These are phyloP conservation scores for Knufia fluminis DNA, from an alignment of 2,329 filamentous ascomycete genomes.

Conservation along the genomic window DNA sequence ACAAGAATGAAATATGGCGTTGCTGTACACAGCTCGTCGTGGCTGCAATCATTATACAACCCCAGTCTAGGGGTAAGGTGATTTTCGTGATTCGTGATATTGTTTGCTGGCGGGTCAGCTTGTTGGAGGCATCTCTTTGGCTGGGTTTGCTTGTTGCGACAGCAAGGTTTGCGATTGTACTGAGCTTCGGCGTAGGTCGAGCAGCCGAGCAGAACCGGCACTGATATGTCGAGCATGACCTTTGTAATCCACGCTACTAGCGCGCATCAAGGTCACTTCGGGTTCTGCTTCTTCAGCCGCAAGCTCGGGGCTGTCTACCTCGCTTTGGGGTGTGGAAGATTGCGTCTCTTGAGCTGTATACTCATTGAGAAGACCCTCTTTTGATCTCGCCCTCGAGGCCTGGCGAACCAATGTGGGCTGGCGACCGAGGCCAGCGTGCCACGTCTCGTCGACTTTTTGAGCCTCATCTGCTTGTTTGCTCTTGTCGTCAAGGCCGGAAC, in stretches of 20 bases:
- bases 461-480: constrained; percentile 18
- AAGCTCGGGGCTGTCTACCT: constrained; percentile 27
- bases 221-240: constrained; percentile 63
- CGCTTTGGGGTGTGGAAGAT: constrained; percentile 27
- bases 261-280: constrained; percentile 37
- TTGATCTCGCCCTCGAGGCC: constrained; percentile 49
- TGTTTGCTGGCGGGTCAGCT: not conserved
- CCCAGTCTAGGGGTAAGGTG: not conserved
- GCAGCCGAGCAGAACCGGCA: constrained; percentile 64
- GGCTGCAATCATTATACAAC: not conserved
- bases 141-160: not conserved
- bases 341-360: constrained; percentile 29
- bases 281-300: constrained; percentile 19
- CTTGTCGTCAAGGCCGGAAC: constrained; percentile 16
- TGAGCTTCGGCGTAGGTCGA: constrained; percentile 55
- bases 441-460: constrained; percentile 31
- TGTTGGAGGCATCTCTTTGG: not conserved
- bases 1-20: not conserved
- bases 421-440: constrained; percentile 45
- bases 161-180: constrained; percentile 36
- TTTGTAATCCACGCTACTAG: constrained; percentile 61
- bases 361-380: constrained; percentile 50
- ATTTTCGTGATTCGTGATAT: constrained; percentile 6
- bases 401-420: constrained; percentile 58
- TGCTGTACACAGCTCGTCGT: not conserved